A percentile compares a stretch with the other conserved stretches of the same genome.
Conservation (phyloP, 139 green algal genomes). For the Haematococcus lacustris region DNA sequence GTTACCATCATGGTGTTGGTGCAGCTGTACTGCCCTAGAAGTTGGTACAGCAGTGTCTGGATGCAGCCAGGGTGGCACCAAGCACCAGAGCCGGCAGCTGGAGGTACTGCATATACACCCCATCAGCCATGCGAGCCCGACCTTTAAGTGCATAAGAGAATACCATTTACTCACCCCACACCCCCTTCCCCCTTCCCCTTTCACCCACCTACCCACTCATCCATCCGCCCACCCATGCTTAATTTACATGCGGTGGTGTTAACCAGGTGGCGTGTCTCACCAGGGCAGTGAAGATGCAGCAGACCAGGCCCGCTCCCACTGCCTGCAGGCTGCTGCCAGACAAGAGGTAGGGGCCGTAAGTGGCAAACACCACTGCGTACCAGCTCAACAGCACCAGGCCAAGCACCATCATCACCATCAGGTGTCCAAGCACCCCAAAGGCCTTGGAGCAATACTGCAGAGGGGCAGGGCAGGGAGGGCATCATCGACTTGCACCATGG, state of each 20-base stretch:
- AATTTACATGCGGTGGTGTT: background rate
- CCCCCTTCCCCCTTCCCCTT: background rate
- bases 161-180: background rate
- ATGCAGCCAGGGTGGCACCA: background rate
- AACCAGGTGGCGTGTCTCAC: background rate
- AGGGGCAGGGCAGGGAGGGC: too few species aligned
- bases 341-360: background rate
- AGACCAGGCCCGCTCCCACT: background rate
- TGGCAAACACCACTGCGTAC: background rate
- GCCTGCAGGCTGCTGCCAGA: background rate
- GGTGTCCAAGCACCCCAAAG: background rate
- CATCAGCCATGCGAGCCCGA: background rate
- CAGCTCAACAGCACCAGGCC: background rate
- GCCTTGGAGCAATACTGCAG: background rate
- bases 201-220: too few species aligned
- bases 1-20: background rate
- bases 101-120: too few species aligned
- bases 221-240: background rate
- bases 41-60: background rate
- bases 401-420: slow-evolving; percentile 2
- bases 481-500: too few species aligned
- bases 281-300: background rate
- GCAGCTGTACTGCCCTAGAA: background rate
- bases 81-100: background rate
- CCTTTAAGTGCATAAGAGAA: background rate